phyloP scores from a whole-genome alignment of 2,329 filamentous ascomycete genomes.

The Clarireedia paspali region DNA sequence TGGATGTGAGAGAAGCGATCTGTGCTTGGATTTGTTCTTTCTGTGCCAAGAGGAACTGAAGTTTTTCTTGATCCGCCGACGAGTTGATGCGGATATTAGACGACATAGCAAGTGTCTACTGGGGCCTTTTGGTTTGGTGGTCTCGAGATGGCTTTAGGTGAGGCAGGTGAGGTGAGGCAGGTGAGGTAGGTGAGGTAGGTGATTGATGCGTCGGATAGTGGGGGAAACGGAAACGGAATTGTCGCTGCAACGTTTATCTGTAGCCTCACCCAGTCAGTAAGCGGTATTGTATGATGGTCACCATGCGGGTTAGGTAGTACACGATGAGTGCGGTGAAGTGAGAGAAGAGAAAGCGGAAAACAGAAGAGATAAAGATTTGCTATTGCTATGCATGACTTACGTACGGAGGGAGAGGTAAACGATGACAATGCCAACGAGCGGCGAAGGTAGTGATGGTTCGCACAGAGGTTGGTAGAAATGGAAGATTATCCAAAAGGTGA shows the following conservation, averaged over 20 bases:
- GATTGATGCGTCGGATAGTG: conserved; percentile 8
- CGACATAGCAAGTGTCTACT: conserved; percentile 18
- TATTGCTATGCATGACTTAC: conserved; percentile 6
- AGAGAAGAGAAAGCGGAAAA: neutral
- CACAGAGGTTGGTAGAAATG: conserved; percentile 1
- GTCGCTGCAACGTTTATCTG: conserved; percentile 12
- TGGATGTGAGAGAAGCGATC: conserved; percentile 16
- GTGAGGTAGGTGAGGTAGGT: neutral
- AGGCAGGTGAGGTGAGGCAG: too few species aligned
- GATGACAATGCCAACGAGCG: neutral
- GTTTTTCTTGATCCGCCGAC: conserved; percentile 14
- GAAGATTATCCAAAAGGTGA: conserved; percentile 7
- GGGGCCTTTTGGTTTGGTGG: conserved; percentile 7
- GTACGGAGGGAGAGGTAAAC: neutral
- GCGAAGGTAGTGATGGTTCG: neutral
- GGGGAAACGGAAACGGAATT: neutral
- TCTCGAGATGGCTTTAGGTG: neutral
- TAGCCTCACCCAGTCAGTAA: conserved; percentile 17
- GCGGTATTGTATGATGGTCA: neutral
- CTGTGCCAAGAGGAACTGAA: conserved; percentile 20
- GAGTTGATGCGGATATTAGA: conserved; percentile 18
- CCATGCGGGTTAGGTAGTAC: neutral
- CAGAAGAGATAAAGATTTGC: neutral
- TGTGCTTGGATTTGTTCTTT: conserved; percentile 24
- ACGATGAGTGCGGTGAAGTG: neutral